Evolutionary conservation across 345 rosid species (phyloP).

Genomic region (Raphanus sativus): DNA sequence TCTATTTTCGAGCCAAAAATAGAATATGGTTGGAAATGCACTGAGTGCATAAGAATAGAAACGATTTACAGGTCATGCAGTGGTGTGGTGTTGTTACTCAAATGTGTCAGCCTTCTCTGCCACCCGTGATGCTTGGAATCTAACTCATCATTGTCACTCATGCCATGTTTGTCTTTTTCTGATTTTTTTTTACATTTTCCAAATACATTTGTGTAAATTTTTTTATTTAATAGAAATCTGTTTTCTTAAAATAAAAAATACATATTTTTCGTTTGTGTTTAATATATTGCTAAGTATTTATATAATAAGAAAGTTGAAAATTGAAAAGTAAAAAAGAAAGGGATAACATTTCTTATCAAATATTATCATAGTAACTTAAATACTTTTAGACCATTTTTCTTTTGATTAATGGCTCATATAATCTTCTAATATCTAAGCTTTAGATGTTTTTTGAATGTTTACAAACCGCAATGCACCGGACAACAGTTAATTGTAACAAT

Average conservation of each 20-base stretch:
- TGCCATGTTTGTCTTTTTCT: background rate
- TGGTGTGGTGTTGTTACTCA: background rate
- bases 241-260: background rate
- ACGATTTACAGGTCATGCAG: background rate
- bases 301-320: background rate
- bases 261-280: background rate
- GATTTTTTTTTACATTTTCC: background rate
- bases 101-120: constrained; percentile 26
- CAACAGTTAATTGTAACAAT: too few species aligned
- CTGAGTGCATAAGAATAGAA: too few species aligned
- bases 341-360: background rate
- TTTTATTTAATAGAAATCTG: background rate
- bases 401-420: too few species aligned
- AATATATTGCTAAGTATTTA: background rate
- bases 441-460: too few species aligned
- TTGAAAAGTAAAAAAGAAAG: background rate
- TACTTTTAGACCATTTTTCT: background rate
- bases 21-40: too few species aligned
- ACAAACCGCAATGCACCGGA: too few species aligned
- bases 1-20: too few species aligned
- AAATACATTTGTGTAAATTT: background rate
- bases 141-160: constrained; percentile 33
- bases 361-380: background rate
- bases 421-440: too few species aligned
- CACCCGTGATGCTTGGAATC: constrained; percentile 32